A percentile compares a stretch with the other conserved stretches of the same genome.
These are phyloP conservation scores for Adansonia rubrostipa DNA, from an alignment of 441 rosid genomes.

Conservation along the genomic window DNA sequence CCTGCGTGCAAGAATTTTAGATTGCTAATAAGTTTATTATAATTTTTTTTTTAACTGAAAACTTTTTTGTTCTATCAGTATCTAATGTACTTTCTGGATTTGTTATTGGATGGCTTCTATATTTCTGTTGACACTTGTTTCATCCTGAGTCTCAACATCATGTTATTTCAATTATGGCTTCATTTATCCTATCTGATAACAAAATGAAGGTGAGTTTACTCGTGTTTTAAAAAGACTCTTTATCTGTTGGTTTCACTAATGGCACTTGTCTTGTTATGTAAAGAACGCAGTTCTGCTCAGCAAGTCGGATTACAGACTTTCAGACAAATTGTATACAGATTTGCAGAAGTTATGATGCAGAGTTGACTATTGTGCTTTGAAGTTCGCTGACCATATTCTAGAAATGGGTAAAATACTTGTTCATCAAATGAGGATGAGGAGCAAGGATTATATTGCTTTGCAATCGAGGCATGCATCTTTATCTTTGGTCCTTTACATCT, in stretches of 20 bases:
- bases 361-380: conserved; percentile 87
- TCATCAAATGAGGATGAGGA: conserved; percentile 71
- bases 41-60: neutral
- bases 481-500: conserved; percentile 23
- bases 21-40: neutral
- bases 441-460: conserved; percentile 81
- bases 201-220: neutral
- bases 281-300: conserved; percentile 79
- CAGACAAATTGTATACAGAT: conserved; percentile 79
- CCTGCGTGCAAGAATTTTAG: neutral
- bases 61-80: neutral
- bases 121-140: conserved; percentile 14
- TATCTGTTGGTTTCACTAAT: conserved; percentile 11
- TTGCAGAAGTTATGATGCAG: conserved; percentile 93
- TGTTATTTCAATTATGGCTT: conserved; percentile 16
- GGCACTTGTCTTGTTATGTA: conserved; percentile 6
- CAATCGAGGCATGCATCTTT: conserved; percentile 72
- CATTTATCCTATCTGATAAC: neutral
- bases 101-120: too few species aligned
- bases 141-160: neutral
- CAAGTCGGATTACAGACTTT: conserved; percentile 93
- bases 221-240: neutral
- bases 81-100: neutral
- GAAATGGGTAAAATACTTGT: conserved; percentile 77
- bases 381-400: conserved; percentile 76